Evolutionary conservation across 176 grass and related monocot species (phyloP).

Genomic region (Triticum dicoccoides): DNA sequence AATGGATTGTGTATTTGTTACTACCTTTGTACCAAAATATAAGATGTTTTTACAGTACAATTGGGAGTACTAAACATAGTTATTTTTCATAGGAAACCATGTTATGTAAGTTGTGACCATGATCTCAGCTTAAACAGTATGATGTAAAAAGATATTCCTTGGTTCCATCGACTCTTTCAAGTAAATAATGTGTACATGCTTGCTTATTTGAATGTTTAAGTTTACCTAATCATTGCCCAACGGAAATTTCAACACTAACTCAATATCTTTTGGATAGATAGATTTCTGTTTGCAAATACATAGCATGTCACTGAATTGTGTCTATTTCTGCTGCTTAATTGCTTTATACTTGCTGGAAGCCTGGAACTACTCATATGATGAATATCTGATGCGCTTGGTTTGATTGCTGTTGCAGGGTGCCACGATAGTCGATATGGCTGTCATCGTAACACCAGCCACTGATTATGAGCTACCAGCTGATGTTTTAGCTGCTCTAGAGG

Average conservation of each 20-base stretch:
- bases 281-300: background rate
- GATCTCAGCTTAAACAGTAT: background rate
- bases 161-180: background rate
- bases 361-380: background rate
- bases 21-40: no score
- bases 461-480: slow-evolving; percentile 71
- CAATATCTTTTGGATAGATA: background rate
- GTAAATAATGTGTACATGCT: background rate
- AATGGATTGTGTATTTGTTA: background rate
- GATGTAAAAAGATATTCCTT: background rate
- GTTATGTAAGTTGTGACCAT: background rate
- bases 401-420: slow-evolving; percentile 62
- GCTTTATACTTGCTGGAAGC: background rate
- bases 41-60: no score
- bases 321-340: background rate
- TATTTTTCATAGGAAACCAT: background rate
- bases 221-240: background rate
- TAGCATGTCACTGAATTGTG: background rate
- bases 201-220: background rate
- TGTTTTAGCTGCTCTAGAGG: slow-evolving; percentile 58
- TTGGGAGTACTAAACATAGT: background rate
- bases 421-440: slow-evolving; percentile 93
- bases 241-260: slow-evolving; percentile 1
- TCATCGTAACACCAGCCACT: slow-evolving; percentile 55
- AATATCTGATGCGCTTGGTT: background rate